Evolutionary conservation across 441 rosid genomes (phyloP).

Genomic region (Populus hybrid): DNA sequence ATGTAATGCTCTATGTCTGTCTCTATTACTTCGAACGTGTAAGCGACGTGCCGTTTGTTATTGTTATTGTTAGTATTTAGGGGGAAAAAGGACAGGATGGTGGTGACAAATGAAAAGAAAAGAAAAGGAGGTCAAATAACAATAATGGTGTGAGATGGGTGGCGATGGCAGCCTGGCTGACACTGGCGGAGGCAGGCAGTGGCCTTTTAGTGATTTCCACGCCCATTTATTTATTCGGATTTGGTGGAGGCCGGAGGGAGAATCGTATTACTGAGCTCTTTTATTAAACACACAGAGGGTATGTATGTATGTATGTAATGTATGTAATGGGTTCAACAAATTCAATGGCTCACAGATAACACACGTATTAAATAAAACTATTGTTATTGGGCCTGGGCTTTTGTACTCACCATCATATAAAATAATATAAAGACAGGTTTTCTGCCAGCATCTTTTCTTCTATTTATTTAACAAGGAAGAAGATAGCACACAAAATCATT

Average conservation of each 20-base stretch:
- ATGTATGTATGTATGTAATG: too few relatives aligned
- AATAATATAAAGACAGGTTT: background rate
- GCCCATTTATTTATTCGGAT: background rate
- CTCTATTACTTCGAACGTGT: background rate
- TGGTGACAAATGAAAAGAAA: slow-evolving; percentile 1
- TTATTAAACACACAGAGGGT: too few relatives aligned
- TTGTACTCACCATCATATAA: background rate
- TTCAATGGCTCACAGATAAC: too few relatives aligned
- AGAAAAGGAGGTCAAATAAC: background rate
- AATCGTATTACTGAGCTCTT: too few relatives aligned
- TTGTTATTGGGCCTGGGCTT: background rate
- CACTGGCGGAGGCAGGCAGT: background rate
- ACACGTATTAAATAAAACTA: background rate
- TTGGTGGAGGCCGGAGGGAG: background rate
- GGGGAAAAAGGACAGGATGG: background rate
- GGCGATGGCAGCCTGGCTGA: slow-evolving; percentile 11
- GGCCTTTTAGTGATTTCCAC: slow-evolving; percentile 17
- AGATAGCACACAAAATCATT: background rate
- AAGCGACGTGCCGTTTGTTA: background rate
- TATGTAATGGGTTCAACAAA: too few relatives aligned
- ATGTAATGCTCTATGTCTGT: background rate
- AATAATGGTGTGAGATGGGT: slow-evolving; percentile 7
- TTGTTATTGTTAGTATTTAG: background rate
- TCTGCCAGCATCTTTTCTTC: background rate
- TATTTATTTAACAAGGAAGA: background rate